These are phyloP conservation scores for Nymphaea colorata DNA, from an alignment of 164 flowering plant species.

Conservation along the genomic window DNA sequence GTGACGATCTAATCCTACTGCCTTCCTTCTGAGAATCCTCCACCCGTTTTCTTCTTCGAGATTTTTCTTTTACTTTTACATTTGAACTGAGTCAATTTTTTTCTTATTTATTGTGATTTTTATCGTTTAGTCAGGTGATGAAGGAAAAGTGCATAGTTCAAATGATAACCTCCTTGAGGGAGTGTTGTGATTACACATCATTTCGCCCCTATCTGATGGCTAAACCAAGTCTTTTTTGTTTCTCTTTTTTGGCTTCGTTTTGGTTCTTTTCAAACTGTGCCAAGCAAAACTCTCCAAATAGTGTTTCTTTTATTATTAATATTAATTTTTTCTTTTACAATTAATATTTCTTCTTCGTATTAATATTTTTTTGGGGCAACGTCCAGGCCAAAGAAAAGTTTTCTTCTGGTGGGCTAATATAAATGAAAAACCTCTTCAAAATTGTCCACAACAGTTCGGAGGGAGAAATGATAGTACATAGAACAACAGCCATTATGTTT, in stretches of 20 bases:
- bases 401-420: too few relatives aligned
- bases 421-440: too few relatives aligned
- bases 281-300: neutral
- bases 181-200: conserved; percentile 7
- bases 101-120: neutral
- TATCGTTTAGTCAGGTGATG: conserved; percentile 7
- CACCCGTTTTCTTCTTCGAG: neutral
- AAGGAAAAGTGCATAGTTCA: conserved; percentile 13
- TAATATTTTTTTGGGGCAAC: too few relatives aligned
- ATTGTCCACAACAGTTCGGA: neutral
- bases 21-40: conserved; percentile 10
- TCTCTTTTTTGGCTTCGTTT: neutral
- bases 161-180: conserved; percentile 5
- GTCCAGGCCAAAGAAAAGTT: too few relatives aligned
- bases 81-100: neutral
- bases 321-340: too few relatives aligned
- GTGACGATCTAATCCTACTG: conserved; percentile 10
- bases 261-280: neutral
- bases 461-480: neutral
- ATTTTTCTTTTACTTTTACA: neutral
- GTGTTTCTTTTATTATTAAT: too few relatives aligned
- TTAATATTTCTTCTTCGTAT: too few relatives aligned
- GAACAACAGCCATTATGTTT: neutral
- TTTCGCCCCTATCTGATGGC: conserved; percentile 19
- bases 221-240: neutral